Base-by-base conservation (phyloP, 306 rosid genomes). In the Clitoria ternatea region DNA sequence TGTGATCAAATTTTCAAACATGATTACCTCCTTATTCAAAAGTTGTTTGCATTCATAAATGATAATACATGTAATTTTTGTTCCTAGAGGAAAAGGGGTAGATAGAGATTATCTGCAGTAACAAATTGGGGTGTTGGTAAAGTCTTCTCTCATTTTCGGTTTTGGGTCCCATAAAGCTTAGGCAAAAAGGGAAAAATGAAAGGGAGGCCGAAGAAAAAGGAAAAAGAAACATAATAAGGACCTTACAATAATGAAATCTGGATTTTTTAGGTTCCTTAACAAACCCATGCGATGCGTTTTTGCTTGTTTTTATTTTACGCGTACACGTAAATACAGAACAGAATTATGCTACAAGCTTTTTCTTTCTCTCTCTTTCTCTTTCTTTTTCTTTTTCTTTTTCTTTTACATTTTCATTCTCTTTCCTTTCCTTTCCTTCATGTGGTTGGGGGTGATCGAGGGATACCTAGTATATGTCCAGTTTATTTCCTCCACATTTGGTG, bases 161-260 rank as follows among this genome's bases (percentile, higher is more conserved):
- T 7, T 11, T 40, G 61, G 74, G 82, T 45, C 77, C 74, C 69
- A 48, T 44, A 73, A 79, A 23, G 50, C 74, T 32, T 78, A 18
- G 37, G 27, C 7, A 7, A 15, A 44, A 67, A 4, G 44, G 11
- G 14, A 15, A 32, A 70, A 70, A 42, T 53, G 59, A 59, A 22
- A 29, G 13, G 4, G 40, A 69, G 36, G 52, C 0, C 2, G 8
- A 1, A 37, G 36, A 50, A 42, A 32, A 60, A 56, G 30, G 32
- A 37, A 50, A 50, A 49, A 24, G 50, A 14, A 22, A 7, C 61
- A 6, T 1, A 70, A 26, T 15, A 33, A 32, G 45, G 36, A 78
- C 50, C 68, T 8, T 17, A 50, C 14, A 77, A 53, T 18, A 27
- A 66, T 56, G 18, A 63, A 26, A 33, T n/a, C 7, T 71, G 36